phyloP scores from a whole-genome alignment of 2,329 filamentous ascomycete genomes.

The Paraphaeosphaeria sporulosa region DNA sequence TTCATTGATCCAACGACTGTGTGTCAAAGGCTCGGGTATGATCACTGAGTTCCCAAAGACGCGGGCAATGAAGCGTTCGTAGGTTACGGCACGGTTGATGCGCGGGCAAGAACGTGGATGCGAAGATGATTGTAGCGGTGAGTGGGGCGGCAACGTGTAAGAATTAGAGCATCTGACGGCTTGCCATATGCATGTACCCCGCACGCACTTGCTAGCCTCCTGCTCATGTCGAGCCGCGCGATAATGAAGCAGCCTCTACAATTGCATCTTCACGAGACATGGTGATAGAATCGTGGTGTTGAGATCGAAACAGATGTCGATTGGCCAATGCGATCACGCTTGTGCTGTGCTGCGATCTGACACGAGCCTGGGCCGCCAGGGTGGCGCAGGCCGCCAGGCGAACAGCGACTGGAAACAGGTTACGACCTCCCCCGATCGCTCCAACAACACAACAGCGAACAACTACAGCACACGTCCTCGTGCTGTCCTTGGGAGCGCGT shows the following conservation, averaged over 20 bases:
- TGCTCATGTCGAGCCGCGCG: neutral
- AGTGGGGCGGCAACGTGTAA: slow-evolving; percentile 1
- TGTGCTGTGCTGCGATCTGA: slow-evolving; percentile 2
- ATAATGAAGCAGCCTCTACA: neutral
- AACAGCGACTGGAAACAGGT: neutral
- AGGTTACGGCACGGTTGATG: neutral
- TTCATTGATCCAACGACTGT: neutral
- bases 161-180: neutral
- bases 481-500: neutral
- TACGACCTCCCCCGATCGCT: neutral
- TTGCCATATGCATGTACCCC: slow-evolving; percentile 1
- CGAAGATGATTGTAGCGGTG: neutral
- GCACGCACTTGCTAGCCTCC: neutral
- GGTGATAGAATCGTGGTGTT: slow-evolving; percentile 9
- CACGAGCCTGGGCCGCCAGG: neutral
- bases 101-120: neutral
- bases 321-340: slow-evolving; percentile 3
- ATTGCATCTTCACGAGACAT: neutral
- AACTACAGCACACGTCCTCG: neutral
- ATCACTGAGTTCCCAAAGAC: no score
- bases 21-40: neutral
- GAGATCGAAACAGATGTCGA: neutral
- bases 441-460: neutral
- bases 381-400: neutral
- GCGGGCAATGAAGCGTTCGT: neutral